Percentiles rank a stretch among this genome's conserved stretches.
Evolutionary conservation across 2,329 filamentous ascomycete genomes (phyloP).

Genomic region (Fusarium poae): DNA sequence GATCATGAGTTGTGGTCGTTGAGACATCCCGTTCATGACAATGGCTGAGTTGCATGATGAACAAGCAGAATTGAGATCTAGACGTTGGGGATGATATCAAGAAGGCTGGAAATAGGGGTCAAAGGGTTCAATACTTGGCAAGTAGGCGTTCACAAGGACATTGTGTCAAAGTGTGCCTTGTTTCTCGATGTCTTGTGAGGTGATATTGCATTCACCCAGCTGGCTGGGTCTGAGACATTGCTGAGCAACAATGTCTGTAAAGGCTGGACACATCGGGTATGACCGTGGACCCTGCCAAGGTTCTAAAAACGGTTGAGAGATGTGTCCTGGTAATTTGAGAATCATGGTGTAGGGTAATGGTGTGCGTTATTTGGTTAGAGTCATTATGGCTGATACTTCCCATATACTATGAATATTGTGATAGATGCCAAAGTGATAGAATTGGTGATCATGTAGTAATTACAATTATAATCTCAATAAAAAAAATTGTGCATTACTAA

Average conservation of each 20-base stretch:
- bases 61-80: background rate
- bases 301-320: fast-evolving
- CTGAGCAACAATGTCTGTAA: constrained; percentile 7
- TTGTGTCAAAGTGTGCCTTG: background rate
- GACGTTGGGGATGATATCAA: background rate
- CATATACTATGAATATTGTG: fast-evolving
- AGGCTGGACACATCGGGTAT: constrained; percentile 14
- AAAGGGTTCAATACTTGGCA: fast-evolving
- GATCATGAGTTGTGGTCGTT: constrained; percentile 7
- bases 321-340: background rate
- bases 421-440: fast-evolving
- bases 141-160: fast-evolving
- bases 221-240: constrained; percentile 34
- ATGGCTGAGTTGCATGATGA: background rate
- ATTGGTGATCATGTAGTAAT: fast-evolving
- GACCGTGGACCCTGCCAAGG: background rate
- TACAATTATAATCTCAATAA: too few species aligned
- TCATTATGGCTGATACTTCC: background rate
- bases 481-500: too few species aligned
- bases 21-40: constrained; percentile 4
- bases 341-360: background rate
- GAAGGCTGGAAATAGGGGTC: background rate
- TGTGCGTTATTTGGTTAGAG: background rate
- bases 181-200: background rate
- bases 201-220: constrained; percentile 6